Percentiles rank a stretch among this genome's conserved stretches.
Conservation (phyloP, 202 grass and related monocot species). For the Alloteropsis angusta region DNA sequence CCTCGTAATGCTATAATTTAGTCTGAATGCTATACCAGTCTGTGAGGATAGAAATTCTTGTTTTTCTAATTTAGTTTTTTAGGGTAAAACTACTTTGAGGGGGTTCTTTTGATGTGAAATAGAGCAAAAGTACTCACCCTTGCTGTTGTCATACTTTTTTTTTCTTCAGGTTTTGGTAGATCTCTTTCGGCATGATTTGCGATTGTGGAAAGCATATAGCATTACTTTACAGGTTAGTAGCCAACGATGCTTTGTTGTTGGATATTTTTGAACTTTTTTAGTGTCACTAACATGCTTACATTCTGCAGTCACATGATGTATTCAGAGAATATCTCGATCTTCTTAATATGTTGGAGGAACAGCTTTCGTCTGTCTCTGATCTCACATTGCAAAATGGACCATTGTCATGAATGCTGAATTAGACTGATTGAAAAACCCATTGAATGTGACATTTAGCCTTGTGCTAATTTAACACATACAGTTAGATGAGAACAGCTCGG, state of each 20-base stretch:
- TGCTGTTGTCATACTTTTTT: conserved; percentile 21
- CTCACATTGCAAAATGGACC: conserved; percentile 49
- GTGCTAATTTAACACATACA: conserved; percentile 41
- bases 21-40: neutral
- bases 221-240: conserved; percentile 76
- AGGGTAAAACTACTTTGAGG: neutral
- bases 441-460: conserved; percentile 13
- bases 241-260: neutral
- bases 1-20: too few relatives aligned
- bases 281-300: conserved; percentile 17
- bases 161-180: conserved; percentile 77
- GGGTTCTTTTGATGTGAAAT: neutral
- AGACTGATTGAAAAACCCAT: neutral
- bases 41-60: neutral
- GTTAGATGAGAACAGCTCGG: conserved; percentile 19
- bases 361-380: conserved; percentile 68
- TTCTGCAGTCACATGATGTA: conserved; percentile 72
- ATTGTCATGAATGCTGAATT: conserved; percentile 24
- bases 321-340: conserved; percentile 89
- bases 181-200: conserved; percentile 88
- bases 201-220: conserved; percentile 91
- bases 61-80: neutral
- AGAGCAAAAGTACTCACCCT: conserved; percentile 1
- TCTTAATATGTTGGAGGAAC: conserved; percentile 72
- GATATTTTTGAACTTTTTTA: neutral